These are phyloP conservation scores for Cucumis hystrix DNA, from an alignment of 306 rosid species.

Conservation along the genomic window DNA sequence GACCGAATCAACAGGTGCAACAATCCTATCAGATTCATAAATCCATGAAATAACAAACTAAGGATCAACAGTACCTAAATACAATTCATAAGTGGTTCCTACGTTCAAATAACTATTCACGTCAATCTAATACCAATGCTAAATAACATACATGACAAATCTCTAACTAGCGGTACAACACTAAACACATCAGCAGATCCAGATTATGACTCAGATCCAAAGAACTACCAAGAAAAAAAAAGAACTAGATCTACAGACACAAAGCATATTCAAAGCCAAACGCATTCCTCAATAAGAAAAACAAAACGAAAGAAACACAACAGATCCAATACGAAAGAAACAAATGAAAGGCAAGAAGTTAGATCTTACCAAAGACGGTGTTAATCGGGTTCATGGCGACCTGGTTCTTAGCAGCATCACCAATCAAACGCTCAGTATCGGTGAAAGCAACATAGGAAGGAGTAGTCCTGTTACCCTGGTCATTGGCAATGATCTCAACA, in stretches of 20 bases:
- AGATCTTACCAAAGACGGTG: conserved; percentile 50
- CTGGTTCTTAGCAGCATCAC: conserved; percentile 61
- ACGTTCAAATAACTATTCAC: too few relatives aligned
- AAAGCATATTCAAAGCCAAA: neutral
- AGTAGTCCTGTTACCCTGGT: conserved; percentile 60
- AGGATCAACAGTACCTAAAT: neutral
- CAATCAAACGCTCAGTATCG: conserved; percentile 45
- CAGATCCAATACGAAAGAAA: neutral
- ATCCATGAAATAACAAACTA: neutral
- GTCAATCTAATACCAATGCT: neutral
- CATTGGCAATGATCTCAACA: conserved; percentile 58
- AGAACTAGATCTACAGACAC: neutral
- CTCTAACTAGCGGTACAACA: neutral
- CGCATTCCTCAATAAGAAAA: neutral
- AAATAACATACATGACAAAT: neutral
- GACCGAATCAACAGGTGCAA: neutral
- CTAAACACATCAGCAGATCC: neutral
- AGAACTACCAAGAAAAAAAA: too few relatives aligned
- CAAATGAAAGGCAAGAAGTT: neutral
- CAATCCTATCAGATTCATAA: neutral
- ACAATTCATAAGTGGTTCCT: neutral
- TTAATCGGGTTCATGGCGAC: conserved; percentile 51
- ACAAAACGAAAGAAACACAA: neutral
- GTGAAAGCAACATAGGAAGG: conserved; percentile 55
- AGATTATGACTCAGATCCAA: neutral